phyloP scores from a whole-genome alignment of 129 eudicot genomes.

The sunflower (Helianthus annuus) region DNA sequence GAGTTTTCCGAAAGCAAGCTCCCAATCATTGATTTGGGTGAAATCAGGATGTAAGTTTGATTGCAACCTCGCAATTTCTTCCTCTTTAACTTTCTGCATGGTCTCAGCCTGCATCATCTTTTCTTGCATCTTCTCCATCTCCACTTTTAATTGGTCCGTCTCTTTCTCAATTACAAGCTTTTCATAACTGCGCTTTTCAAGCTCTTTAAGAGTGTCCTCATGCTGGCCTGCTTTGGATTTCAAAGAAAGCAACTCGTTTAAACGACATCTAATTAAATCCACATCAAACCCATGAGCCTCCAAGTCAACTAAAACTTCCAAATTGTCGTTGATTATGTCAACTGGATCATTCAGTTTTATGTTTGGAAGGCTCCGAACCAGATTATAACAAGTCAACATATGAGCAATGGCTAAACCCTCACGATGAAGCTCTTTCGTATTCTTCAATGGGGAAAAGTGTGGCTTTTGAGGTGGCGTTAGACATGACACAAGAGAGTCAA shows the following conservation, averaged over 20 bases:
- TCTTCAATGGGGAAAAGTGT: conserved; percentile 17
- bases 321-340: conserved; percentile 11
- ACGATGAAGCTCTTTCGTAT: neutral
- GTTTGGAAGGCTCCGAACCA: conserved; percentile 17
- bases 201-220: neutral
- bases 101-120: conserved; percentile 4
- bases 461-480: conserved; percentile 31
- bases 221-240: conserved; percentile 19
- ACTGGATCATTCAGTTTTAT: conserved; percentile 22
- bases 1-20: conserved; percentile 23
- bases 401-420: conserved; percentile 44
- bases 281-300: conserved; percentile 43
- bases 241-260: conserved; percentile 11
- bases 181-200: conserved; percentile 12
- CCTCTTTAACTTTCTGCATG: neutral
- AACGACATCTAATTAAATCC: conserved; percentile 18
- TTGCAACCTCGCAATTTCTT: neutral
- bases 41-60: conserved; percentile 4
- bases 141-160: neutral
- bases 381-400: conserved; percentile 25
- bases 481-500: conserved; percentile 30
- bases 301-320: conserved; percentile 32
- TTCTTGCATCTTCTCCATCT: conserved; percentile 21
- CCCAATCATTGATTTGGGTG: neutral
- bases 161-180: conserved; percentile 10